Evolutionary conservation across 2,329 filamentous ascomycete species (phyloP).

Genomic region (Cercospora citrullina): DNA sequence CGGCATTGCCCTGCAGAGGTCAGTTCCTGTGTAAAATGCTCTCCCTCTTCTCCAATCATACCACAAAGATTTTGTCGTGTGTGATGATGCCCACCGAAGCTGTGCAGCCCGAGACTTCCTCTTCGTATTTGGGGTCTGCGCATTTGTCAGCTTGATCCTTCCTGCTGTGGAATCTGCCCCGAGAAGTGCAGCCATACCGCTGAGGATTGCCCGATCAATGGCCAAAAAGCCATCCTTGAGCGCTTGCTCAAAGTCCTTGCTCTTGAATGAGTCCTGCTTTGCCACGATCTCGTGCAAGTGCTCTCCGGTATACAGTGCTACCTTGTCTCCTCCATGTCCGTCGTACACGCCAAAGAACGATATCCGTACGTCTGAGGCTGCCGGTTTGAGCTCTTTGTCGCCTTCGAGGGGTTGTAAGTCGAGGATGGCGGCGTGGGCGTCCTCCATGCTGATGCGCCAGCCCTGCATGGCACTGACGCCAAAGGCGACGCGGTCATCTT

Average conservation of each 20-base stretch:
- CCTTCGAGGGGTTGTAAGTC: constrained; percentile 70
- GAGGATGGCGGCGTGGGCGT: constrained; percentile 86
- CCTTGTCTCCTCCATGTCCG: constrained; percentile 95
- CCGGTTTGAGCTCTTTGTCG: constrained; percentile 55
- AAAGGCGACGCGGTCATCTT: constrained; percentile 90
- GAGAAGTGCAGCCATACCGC: constrained; percentile 61
- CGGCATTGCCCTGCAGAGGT: constrained; percentile 77
- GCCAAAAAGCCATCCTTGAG: constrained; percentile 97
- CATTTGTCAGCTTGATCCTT: constrained; percentile 29
- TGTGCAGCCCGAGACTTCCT: constrained; percentile 97
- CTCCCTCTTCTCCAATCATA: constrained; percentile 55
- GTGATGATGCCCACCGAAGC: constrained; percentile 88
- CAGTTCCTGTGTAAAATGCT: constrained; percentile 17
- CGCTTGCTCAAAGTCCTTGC: constrained; percentile 89
- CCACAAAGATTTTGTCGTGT: constrained; percentile 89
- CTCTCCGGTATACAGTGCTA: constrained; percentile 88
- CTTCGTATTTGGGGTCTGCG: constrained; percentile 91
- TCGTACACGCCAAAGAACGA: constrained; percentile 99
- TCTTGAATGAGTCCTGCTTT: constrained; percentile 91
- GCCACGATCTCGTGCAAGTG: constrained; percentile 91
- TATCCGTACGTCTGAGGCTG: constrained; percentile 69
- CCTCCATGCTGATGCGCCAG: constrained; percentile 99
- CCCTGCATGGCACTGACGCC: constrained; percentile 99
- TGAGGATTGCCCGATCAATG: constrained; percentile 92
- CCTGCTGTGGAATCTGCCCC: neutral